Conservation (phyloP, 805 yeast species). For the Kluyveromyces aestuarii region DNA sequence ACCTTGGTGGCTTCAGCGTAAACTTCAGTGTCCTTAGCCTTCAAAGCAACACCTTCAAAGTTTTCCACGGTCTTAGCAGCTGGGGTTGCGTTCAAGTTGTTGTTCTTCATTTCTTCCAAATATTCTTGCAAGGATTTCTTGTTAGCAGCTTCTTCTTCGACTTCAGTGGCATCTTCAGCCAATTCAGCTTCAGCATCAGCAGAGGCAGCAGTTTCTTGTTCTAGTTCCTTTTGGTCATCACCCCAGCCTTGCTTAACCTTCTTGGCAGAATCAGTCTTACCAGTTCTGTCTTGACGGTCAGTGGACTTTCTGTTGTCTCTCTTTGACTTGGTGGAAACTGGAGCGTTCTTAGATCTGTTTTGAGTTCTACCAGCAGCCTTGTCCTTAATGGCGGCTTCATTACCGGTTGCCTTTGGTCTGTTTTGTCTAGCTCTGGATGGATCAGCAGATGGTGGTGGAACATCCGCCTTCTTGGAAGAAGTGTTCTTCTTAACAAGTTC, state of each 20-base stretch:
- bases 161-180: conserved; percentile 38
- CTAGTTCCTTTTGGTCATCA: conserved; percentile 60
- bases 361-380: conserved; percentile 60
- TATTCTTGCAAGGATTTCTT: conserved; percentile 77
- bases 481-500: conserved; percentile 76
- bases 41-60: conserved; percentile 42
- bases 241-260: conserved; percentile 86
- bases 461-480: conserved; percentile 80
- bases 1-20: conserved; percentile 50
- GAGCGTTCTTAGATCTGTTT: conserved; percentile 40
- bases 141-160: conserved; percentile 39
- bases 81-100: conserved; percentile 42
- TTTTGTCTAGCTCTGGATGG: conserved; percentile 68
- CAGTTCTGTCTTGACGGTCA: conserved; percentile 85
- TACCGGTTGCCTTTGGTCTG: conserved; percentile 66
- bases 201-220: conserved; percentile 48
- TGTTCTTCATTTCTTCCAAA: conserved; percentile 56
- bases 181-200: conserved; percentile 35
- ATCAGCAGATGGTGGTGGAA: conserved; percentile 73
- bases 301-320: conserved; percentile 40
- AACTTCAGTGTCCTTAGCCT: conserved; percentile 56
- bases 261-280: conserved; percentile 78
- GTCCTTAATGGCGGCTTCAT: conserved; percentile 78
- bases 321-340: conserved; percentile 47
- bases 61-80: conserved; percentile 29